Conservation (phyloP, 306 rosid genomes). For the Cucumis hystrix region DNA sequence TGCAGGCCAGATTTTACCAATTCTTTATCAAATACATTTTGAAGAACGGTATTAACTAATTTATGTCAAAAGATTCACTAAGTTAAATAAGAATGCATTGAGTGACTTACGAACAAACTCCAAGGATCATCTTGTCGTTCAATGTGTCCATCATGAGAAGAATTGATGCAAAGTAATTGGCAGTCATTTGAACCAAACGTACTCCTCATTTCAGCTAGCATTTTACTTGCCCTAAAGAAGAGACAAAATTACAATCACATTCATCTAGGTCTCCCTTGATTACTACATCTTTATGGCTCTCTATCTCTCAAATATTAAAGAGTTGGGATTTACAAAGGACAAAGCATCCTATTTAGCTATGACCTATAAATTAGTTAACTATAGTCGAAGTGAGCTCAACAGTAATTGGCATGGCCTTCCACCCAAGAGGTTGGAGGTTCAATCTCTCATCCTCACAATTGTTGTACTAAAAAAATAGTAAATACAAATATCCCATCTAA, state of each 20-base stretch:
- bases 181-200: slow-evolving; percentile 71
- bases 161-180: slow-evolving; percentile 66
- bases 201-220: slow-evolving; percentile 64
- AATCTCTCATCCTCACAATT: too few relatives aligned
- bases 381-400: too few relatives aligned
- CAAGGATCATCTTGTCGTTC: slow-evolving; percentile 71
- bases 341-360: neutral
- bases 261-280: too few relatives aligned
- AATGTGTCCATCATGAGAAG: slow-evolving; percentile 42
- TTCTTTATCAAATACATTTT: neutral
- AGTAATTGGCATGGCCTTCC: too few relatives aligned
- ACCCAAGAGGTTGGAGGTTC: too few relatives aligned
- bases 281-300: too few relatives aligned
- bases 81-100: neutral
- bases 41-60: neutral
- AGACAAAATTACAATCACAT: slow-evolving; percentile 11
- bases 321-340: neutral
- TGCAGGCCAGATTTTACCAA: slow-evolving; percentile 22
- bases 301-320: too few relatives aligned
- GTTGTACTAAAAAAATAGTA: too few relatives aligned
- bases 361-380: neutral
- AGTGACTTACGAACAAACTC: slow-evolving; percentile 60
- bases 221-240: slow-evolving; percentile 60
- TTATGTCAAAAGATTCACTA: slow-evolving; percentile 9
- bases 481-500: neutral